These are phyloP conservation scores for Globisporangium lucens DNA, from an alignment of 352 stramenopile species.

Conservation along the genomic window DNA sequence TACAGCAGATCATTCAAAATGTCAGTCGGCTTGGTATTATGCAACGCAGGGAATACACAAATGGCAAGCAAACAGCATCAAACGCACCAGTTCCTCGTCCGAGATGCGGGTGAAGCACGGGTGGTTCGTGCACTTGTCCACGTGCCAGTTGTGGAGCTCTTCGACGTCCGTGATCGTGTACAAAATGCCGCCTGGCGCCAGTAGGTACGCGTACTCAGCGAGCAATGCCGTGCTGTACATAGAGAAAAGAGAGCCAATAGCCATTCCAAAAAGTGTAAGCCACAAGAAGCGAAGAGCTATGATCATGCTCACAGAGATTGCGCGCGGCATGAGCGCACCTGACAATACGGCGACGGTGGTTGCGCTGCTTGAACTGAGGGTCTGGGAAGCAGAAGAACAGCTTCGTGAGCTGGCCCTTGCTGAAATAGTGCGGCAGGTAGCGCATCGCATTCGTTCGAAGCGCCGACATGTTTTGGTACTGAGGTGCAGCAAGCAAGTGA, in stretches of 20 bases:
- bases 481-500: conserved; percentile 10
- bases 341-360: conserved; percentile 93
- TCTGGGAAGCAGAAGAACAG: conserved; percentile 99
- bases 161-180: conserved; percentile 99
- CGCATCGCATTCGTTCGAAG: conserved; percentile 97
- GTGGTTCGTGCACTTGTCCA: conserved; percentile 93
- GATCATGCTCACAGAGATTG: not conserved
- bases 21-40: not conserved
- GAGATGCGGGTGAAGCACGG: conserved; percentile 91
- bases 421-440: conserved; percentile 84
- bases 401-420: conserved; percentile 90
- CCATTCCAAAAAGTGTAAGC: not conserved
- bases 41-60: not conserved
- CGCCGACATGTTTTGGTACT: conserved; percentile 95
- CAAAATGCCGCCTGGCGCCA: conserved; percentile 89
- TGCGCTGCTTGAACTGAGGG: conserved; percentile 99
- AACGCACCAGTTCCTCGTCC: conserved; percentile 77
- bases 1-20: not conserved
- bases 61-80: not conserved
- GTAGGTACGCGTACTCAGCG: conserved; percentile 97
- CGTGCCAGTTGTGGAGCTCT: conserved; percentile 97
- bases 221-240: conserved; percentile 85
- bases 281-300: too few species aligned
- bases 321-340: conserved; percentile 32
- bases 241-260: not conserved